Evolutionary conservation across 2,329 filamentous ascomycete genomes (phyloP).

Genomic region (Escovopsis weberi): DNA sequence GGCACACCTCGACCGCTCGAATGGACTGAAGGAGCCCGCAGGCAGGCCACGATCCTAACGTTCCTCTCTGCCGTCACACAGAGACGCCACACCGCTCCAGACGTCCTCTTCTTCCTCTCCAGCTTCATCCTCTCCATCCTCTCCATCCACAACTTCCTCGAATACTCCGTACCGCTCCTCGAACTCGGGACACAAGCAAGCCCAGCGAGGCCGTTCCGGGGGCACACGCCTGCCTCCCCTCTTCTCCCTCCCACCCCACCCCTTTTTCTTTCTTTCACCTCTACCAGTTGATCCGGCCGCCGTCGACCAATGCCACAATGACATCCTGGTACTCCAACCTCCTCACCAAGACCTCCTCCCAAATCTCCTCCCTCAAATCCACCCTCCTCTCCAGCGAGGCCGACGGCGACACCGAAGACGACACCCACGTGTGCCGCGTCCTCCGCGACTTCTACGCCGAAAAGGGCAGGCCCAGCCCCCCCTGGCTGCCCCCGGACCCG

Average conservation of each 20-base stretch:
- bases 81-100: neutral
- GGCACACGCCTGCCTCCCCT: neutral
- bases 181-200: too few species aligned
- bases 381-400: slow-evolving; percentile 53
- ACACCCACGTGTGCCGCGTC: slow-evolving; percentile 88
- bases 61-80: neutral
- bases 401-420: slow-evolving; percentile 68
- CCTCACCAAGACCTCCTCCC: slow-evolving; percentile 48
- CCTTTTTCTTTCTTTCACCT: neutral
- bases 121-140: too few species aligned
- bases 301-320: slow-evolving; percentile 32
- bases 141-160: too few species aligned
- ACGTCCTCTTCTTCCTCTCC: neutral
- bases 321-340: slow-evolving; percentile 71
- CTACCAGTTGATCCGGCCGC: neutral
- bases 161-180: too few species aligned
- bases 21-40: too few species aligned
- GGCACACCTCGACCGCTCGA: too few species aligned
- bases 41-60: too few species aligned
- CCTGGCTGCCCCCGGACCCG: slow-evolving; percentile 85
- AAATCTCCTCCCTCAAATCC: slow-evolving; percentile 50
- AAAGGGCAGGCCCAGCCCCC: slow-evolving; percentile 65
- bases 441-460: slow-evolving; percentile 87
- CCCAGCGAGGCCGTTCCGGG: too few species aligned
- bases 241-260: neutral